A percentile compares a stretch with the other conserved stretches of the same genome.
These are phyloP conservation scores for Gaultheria prostrata DNA, from an alignment of 148 eudicot species.

Conservation along the genomic window DNA sequence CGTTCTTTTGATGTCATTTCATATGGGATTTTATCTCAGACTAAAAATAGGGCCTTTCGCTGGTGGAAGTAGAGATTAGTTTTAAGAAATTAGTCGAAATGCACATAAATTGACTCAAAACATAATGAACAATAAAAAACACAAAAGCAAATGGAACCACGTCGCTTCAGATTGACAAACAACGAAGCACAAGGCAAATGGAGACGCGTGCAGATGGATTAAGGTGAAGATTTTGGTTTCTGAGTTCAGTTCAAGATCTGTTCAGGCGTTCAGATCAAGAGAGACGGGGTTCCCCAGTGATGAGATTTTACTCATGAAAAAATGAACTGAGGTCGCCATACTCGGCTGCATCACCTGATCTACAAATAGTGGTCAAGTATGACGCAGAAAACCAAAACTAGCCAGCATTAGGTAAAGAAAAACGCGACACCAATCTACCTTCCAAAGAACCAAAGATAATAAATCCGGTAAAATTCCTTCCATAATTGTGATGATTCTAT, in stretches of 20 bases:
- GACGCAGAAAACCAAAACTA: neutral
- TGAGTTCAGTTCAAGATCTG: neutral
- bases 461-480: neutral
- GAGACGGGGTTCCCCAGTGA: neutral
- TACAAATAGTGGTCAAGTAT: neutral
- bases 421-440: neutral
- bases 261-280: neutral
- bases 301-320: neutral
- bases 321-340: neutral
- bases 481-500: neutral
- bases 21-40: neutral
- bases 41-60: too few species aligned
- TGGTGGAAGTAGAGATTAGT: neutral
- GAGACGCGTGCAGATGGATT: neutral
- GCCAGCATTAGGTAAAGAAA: neutral
- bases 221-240: neutral
- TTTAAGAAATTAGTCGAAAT: neutral
- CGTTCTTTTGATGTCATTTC: neutral
- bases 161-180: neutral
- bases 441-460: neutral
- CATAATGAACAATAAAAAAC: neutral
- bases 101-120: neutral
- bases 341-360: neutral
- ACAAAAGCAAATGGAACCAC: neutral
- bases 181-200: neutral